Evolutionary conservation across 108 stramenopile genomes (phyloP), one percentile per base, ranked within the genome.

Genomic region (Cyclotella cryptica): DNA sequence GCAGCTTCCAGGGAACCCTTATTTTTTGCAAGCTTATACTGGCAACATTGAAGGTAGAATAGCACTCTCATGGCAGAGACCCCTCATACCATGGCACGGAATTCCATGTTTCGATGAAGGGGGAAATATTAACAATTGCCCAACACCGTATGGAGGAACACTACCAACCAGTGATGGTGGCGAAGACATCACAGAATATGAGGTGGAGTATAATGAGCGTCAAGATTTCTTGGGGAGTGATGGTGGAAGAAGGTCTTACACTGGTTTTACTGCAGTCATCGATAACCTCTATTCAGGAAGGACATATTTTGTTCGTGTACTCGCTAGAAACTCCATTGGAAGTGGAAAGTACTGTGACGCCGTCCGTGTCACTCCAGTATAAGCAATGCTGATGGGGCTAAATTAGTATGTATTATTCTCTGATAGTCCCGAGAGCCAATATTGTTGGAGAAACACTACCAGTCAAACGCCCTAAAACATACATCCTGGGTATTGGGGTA

Each of bases 91-190:
- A 12, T 64, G 75, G 60, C 94, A 96, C 71, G 85, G 74, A 39
- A 83, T 94, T 52, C 84, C 90, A 0, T 96, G 96, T 76, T 71
- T 49, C 47, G 89, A 88, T 18, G 79, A 78, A 28, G 80, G 42
- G 27, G 61, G 18, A 0, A 43, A 61, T 10, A 77, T 89, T 7
- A 57, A 40, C 3, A 78, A 84, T 51, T 94, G 96, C 47, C 92
- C 92, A 52, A 85, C 88, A 29, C 80, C 90, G 10, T 86, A 88
- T 57, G 90, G 93, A 0, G 85, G 86, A 21, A 71, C 62, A 35
- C 59, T 85, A 14, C 75, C 89, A 30, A 71, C 74, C n/a, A 89
- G 88, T 51, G 81, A 92, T 54, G 96, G 94, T 22, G 96, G 95
- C 9, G 73, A 77, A 39, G 72, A 77, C 22, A 90, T 96, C 17